These are phyloP conservation scores for Geosiphon pyriformis DNA, from an alignment of 192 early-diverging fungal species.

Conservation along the genomic window DNA sequence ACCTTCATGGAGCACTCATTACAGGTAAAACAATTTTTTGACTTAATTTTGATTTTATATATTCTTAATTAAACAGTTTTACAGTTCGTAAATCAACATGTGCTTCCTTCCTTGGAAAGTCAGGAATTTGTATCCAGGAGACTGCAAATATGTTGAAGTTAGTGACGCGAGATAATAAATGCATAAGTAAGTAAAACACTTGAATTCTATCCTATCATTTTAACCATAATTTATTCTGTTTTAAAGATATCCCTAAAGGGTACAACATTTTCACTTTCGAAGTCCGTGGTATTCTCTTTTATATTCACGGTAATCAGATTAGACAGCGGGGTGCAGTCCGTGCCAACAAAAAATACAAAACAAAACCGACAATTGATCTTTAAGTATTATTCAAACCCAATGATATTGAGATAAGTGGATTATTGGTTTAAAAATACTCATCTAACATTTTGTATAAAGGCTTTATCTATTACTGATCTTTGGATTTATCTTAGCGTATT, in stretches of 20 bases:
- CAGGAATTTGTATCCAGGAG: conserved; percentile 83
- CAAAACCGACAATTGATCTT: conserved; percentile 52
- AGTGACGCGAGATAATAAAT: conserved; percentile 57
- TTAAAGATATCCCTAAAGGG: conserved; percentile 65
- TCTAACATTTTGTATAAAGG: too few species aligned
- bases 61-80: too few species aligned
- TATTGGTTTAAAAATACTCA: too few species aligned
- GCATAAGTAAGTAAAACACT: conserved; percentile 44
- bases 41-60: neutral
- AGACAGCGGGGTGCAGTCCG: conserved; percentile 65
- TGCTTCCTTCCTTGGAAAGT: conserved; percentile 68
- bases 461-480: too few species aligned
- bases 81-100: conserved; percentile 69
- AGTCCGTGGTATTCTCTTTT: conserved; percentile 43
- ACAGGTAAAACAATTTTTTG: conserved; percentile 44
- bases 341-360: conserved; percentile 67
- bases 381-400: too few species aligned
- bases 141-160: conserved; percentile 83
- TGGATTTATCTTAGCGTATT: too few species aligned
- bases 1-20: conserved; percentile 78
- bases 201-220: neutral
- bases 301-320: conserved; percentile 77
- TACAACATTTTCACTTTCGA: conserved; percentile 51
- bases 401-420: too few species aligned
- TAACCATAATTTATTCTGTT: conserved; percentile 7